These are phyloP conservation scores for Beauveria scarabaeidicola DNA, from an alignment of 2,329 filamentous ascomycete species.

Conservation along the genomic window DNA sequence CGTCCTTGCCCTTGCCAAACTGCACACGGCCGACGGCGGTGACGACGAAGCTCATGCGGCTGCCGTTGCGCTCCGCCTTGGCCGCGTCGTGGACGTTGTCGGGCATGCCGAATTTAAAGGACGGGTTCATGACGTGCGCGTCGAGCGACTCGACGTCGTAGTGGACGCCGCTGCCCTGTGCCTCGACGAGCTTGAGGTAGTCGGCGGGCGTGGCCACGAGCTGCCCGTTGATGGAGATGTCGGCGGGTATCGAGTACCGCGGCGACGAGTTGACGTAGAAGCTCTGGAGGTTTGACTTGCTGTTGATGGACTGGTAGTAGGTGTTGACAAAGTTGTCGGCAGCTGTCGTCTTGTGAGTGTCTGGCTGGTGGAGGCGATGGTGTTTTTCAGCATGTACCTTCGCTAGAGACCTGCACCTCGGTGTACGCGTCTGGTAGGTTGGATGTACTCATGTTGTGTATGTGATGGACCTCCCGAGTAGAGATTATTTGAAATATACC, in stretches of 20 bases:
- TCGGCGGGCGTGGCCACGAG: slow-evolving; percentile 52
- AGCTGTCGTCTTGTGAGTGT: slow-evolving; percentile 35
- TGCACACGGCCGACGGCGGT: slow-evolving; percentile 64
- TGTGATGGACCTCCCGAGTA: not conserved
- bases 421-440: slow-evolving; percentile 31
- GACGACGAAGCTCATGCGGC: slow-evolving; percentile 62
- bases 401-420: slow-evolving; percentile 36
- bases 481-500: too few relatives aligned
- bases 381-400: slow-evolving; percentile 28
- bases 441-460: slow-evolving; percentile 20
- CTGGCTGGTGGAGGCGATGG: not conserved
- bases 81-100: slow-evolving; percentile 33
- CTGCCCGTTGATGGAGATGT: slow-evolving; percentile 75
- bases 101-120: slow-evolving; percentile 50
- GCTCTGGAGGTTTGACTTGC: slow-evolving; percentile 48
- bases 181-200: slow-evolving; percentile 60
- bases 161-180: slow-evolving; percentile 47
- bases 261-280: slow-evolving; percentile 61
- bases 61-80: slow-evolving; percentile 40
- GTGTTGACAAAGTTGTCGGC: slow-evolving; percentile 62
- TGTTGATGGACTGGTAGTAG: slow-evolving; percentile 69
- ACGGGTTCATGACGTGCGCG: slow-evolving; percentile 67
- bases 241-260: slow-evolving; percentile 47
- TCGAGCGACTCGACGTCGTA: slow-evolving; percentile 73
- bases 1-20: slow-evolving; percentile 55